These are phyloP conservation scores for Apiotrichum mycotoxinovorans DNA, from an alignment of 1,284 basidiomycete species.

Conservation along the genomic window DNA sequence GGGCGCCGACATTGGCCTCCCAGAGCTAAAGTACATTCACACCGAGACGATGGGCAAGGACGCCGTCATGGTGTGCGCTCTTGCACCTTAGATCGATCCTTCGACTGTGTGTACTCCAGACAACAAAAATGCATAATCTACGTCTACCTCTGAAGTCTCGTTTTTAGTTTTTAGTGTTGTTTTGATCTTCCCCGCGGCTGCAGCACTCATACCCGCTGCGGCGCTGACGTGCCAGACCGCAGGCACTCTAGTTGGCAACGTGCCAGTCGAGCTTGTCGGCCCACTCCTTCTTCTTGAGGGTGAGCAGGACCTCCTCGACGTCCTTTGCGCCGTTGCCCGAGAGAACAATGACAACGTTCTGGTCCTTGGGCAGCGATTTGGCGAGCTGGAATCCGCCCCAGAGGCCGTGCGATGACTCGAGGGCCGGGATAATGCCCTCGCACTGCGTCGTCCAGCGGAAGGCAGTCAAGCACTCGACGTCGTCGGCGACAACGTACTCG, in stretches of 20 bases:
- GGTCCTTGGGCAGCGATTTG: conserved; percentile 75
- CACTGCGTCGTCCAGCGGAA: conserved; percentile 87
- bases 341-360: conserved; percentile 73
- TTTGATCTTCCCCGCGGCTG: no score
- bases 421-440: conserved; percentile 96
- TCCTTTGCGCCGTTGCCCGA: conserved; percentile 48
- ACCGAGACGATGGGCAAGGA: conserved; percentile 48
- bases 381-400: conserved; percentile 87
- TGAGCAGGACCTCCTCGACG: conserved; percentile 46
- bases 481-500: conserved; percentile 88
- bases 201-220: no score
- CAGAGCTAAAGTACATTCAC: conserved; percentile 32
- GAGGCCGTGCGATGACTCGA: conserved; percentile 93
- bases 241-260: conserved; percentile 35
- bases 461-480: conserved; percentile 86
- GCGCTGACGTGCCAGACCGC: no score
- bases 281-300: conserved; percentile 61
- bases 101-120: neutral
- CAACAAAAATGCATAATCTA: conserved; percentile 1
- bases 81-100: neutral
- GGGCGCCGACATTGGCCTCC: conserved; percentile 33
- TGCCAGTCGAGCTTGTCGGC: conserved; percentile 87
- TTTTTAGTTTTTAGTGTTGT: no score
- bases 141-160: no score
- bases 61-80: conserved; percentile 43